Evolutionary conservation across 164 flowering plant genomes (phyloP), one percentile per base, ranked within the genome.

Genomic region (Stephania japonica): DNA sequence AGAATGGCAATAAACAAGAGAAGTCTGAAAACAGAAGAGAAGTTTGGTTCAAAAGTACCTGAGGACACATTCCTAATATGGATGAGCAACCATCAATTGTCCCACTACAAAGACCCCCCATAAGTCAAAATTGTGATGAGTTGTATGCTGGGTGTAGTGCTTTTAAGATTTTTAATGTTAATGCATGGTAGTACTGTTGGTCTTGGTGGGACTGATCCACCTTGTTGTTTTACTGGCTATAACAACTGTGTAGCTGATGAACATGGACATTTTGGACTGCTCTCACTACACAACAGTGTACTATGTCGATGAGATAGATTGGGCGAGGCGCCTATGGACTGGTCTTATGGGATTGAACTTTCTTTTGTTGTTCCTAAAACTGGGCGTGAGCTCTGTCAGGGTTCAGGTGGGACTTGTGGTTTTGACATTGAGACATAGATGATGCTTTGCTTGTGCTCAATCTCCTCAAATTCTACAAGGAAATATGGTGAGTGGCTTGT

Each of bases 101-200:
- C n/a, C n/a, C n/a, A n/a, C n/a, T n/a, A n/a, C n/a, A n/a, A n/a
- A n/a, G n/a, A n/a, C n/a, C n/a, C n/a, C n/a, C n/a, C n/a, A n/a
- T n/a, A n/a, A n/a, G n/a, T 61, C 96, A 92, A 79, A 78, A 94
- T 6, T 94, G 98, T 77, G 89, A 88, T 78, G 97, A 94, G 84
- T 85, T 94, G 2, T 92, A 92, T 76, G 76, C 75, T 13, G 21
- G 84, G 0, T 93, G 97, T 76, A 81, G 80, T 42, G 77, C 93
- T 0, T 92, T 88, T 75, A 56, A 80, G 70, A 63, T 88, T 4
- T 88, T 94, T 75, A 86, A 80, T 64, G 41, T 81, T 24, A 53
- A 75, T 56, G 63, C n/a, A n/a, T n/a, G n/a, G n/a, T n/a, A n/a
- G 23, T 7, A 56, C 50, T 44, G 7, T 8, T 44, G 50, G 50